phyloP scores from a whole-genome alignment of 1,139 yeast genomes.

The Torulaspora pretoriensis region DNA sequence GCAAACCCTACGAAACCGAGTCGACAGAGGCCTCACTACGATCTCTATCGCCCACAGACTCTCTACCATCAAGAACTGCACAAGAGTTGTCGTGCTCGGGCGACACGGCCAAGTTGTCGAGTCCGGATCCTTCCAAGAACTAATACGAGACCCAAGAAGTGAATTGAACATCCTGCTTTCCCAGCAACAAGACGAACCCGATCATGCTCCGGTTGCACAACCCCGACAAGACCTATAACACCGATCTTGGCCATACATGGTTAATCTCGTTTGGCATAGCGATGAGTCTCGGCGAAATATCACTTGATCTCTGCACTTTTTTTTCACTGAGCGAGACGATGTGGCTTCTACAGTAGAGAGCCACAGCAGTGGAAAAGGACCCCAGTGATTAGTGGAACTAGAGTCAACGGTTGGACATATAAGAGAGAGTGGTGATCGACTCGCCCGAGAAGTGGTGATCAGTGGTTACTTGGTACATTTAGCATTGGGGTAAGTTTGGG shows the following conservation, averaged over 20 bases:
- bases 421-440: background rate
- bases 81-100: conserved; percentile 67
- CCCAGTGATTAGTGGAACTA: background rate
- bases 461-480: too few species aligned
- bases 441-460: background rate
- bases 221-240: background rate
- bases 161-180: conserved; percentile 41
- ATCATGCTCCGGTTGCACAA: background rate
- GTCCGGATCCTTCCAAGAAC: conserved; percentile 62
- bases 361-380: background rate
- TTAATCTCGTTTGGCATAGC: background rate
- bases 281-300: background rate
- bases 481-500: too few species aligned
- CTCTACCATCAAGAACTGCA: conserved; percentile 73
- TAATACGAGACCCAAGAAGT: conserved; percentile 55
- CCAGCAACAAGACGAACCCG: conserved; percentile 16
- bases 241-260: background rate
- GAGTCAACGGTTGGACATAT: background rate
- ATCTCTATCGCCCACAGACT: conserved; percentile 90
- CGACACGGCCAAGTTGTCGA: conserved; percentile 71
- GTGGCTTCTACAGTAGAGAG: background rate
- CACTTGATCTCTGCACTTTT: background rate
- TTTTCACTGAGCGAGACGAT: background rate
- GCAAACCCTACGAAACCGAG: conserved; percentile 58
- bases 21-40: conserved; percentile 70